These are phyloP conservation scores for Suhomyces faveliae DNA, from an alignment of 805 yeast species.

Conservation along the genomic window DNA sequence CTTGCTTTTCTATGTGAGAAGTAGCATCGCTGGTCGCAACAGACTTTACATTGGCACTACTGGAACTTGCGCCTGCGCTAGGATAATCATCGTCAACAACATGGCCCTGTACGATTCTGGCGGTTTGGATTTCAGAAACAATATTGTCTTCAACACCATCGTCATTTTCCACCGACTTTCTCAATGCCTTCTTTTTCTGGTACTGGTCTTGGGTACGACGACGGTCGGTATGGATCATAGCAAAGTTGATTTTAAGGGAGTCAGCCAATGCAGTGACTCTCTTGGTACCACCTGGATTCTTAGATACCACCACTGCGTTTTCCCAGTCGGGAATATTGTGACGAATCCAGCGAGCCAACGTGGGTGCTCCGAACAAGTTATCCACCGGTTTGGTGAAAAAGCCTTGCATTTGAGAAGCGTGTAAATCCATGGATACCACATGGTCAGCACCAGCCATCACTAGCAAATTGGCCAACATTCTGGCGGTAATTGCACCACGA, in stretches of 20 bases:
- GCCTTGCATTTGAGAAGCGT: slow-evolving; percentile 99
- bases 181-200: slow-evolving; percentile 38
- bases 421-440: slow-evolving; percentile 94
- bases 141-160: slow-evolving; percentile 67
- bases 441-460: slow-evolving; percentile 99
- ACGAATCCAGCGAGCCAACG: slow-evolving; percentile 92
- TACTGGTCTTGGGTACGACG: slow-evolving; percentile 77
- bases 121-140: slow-evolving; percentile 85
- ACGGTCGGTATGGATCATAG: slow-evolving; percentile 98
- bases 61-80: slow-evolving; percentile 8
- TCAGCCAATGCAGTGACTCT: slow-evolving; percentile 98
- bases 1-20: slow-evolving; percentile 14
- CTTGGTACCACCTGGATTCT: slow-evolving; percentile 98
- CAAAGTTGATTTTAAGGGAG: slow-evolving; percentile 90
- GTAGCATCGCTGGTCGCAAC: slow-evolving; percentile 3
- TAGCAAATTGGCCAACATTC: slow-evolving; percentile 92
- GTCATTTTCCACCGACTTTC: slow-evolving; percentile 36
- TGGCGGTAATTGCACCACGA: slow-evolving; percentile 97
- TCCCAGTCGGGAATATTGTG: slow-evolving; percentile 83
- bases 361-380: slow-evolving; percentile 93
- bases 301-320: slow-evolving; percentile 94
- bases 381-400: slow-evolving; percentile 97
- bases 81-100: slow-evolving; percentile 85
- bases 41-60: slow-evolving; percentile 5
- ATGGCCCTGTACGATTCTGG: slow-evolving; percentile 94